These are phyloP conservation scores for Juglanconis sp. DNA, from an alignment of 2,329 filamentous ascomycete genomes.

Conservation along the genomic window DNA sequence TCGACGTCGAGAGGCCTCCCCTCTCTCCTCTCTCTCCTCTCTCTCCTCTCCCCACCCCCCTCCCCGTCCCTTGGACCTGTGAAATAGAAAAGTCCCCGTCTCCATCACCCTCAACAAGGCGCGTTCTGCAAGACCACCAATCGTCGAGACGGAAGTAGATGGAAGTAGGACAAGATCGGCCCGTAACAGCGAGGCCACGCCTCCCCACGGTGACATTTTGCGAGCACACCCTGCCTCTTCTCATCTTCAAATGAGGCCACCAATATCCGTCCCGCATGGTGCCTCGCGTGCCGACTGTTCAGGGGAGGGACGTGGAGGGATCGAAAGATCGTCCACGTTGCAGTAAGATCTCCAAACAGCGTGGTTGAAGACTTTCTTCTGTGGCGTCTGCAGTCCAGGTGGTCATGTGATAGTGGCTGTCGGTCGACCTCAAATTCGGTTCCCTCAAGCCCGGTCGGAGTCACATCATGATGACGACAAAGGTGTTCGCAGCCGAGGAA, in stretches of 20 bases:
- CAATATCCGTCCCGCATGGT: neutral
- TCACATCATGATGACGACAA: constrained; percentile 5
- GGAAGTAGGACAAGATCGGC: neutral
- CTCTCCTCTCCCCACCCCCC: neutral
- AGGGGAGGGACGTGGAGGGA: neutral
- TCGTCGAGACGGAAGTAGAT: neutral
- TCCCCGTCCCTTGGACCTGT: neutral
- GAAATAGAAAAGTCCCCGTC: too few species aligned
- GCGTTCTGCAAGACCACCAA: neutral
- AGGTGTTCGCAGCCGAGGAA: neutral
- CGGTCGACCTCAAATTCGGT: neutral
- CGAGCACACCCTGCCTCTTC: neutral
- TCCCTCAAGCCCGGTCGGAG: neutral
- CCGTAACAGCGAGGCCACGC: neutral
- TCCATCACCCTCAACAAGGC: neutral
- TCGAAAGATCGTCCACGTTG: neutral
- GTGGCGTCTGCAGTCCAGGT: neutral
- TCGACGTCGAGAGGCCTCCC: too few species aligned
- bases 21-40: too few species aligned
- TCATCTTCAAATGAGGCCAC: too few species aligned
- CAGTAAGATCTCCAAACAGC: neutral
- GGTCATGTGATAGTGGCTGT: neutral
- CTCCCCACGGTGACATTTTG: neutral
- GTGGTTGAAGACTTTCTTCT: neutral
- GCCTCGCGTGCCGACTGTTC: neutral